Base-by-base conservation (phyloP, 306 rosid genomes). In the Cicer pinnatifidum region DNA sequence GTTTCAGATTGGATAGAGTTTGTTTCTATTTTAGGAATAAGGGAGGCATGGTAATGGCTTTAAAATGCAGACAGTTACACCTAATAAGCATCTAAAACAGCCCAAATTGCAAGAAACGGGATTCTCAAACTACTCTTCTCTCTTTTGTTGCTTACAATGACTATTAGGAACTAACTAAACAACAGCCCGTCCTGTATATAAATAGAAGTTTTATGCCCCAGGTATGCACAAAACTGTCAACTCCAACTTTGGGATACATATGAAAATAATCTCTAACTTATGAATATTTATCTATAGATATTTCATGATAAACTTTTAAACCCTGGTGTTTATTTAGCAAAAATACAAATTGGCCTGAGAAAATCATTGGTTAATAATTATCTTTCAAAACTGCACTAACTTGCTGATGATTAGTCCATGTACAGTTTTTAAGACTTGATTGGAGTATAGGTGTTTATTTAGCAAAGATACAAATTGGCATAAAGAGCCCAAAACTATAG, bases 81-180 rank as follows among this genome's bases (percentile, higher is more conserved):
- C 61, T 35, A 37, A 46, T 61, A 44, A 52, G 61, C 35, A 71
- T 41, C 71, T 10, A 68, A 51, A 70, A 40, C 28, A 40, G 8
- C 28, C 23, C 12, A 58, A 77, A 47, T 59, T 59, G 75, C 60
- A 52, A 37, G 35, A 54, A 71, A 78, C 7, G 12, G 8, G 45
- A 48, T 37, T 59, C 64, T 12, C 64, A 73, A 54, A 79, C 63
- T 15, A 65, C 48, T 41, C 28, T 59, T 59, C 76, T 69, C 15
- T 41, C 43, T 35, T 28, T 12, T 58, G 20, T 9, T 57, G 41
- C 35, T 77, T 59, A 47, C 11, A 17, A 54, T 16, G 39, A 50
- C 48, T 71, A 53, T 5, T 16, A 45, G 37, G 57, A 45, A 51
- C 11, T 50, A 50, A 72, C 17, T 45, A 53, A 53, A 73, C 17